These are phyloP conservation scores for Diaporthe velutina DNA, from an alignment of 2,329 filamentous ascomycete genomes.

Conservation along the genomic window DNA sequence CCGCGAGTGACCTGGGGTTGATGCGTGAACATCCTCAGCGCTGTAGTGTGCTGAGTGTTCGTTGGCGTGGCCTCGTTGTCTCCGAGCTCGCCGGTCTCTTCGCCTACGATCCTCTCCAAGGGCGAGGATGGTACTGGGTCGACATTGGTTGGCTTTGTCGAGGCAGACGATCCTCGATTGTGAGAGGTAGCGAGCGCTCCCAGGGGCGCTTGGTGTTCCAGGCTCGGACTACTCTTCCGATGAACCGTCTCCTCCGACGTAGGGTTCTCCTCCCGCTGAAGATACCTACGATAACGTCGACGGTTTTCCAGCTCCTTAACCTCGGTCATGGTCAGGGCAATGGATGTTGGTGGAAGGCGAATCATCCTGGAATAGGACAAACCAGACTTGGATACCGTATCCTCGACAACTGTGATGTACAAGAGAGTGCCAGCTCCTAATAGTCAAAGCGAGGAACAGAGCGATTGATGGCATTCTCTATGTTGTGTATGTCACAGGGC, in stretches of 20 bases:
- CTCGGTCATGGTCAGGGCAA: conserved; percentile 56
- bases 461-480: not conserved
- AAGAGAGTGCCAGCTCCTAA: not conserved
- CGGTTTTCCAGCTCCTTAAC: conserved; percentile 55
- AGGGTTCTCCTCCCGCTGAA: conserved; percentile 45
- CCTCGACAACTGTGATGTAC: not conserved
- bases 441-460: not conserved
- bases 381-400: not conserved
- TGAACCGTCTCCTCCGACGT: conserved; percentile 39
- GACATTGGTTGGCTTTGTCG: not conserved
- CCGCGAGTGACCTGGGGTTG: conserved; percentile 9
- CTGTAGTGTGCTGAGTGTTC: not conserved
- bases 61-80: not conserved
- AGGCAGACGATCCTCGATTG: conserved; percentile 27
- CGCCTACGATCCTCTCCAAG: not conserved
- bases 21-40: not conserved
- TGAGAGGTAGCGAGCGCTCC: conserved; percentile 21
- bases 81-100: not conserved
- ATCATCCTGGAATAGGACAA: conserved; percentile 51
- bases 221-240: conserved; percentile 29
- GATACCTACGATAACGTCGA: conserved; percentile 50
- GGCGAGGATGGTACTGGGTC: conserved; percentile 23
- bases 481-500: not conserved
- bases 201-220: conserved; percentile 11
- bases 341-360: conserved; percentile 54